Percentiles rank a stretch among this genome's conserved stretches.
These are phyloP conservation scores for Dryas alaskensis DNA, from an alignment of 306 rosid species.

Conservation along the genomic window DNA sequence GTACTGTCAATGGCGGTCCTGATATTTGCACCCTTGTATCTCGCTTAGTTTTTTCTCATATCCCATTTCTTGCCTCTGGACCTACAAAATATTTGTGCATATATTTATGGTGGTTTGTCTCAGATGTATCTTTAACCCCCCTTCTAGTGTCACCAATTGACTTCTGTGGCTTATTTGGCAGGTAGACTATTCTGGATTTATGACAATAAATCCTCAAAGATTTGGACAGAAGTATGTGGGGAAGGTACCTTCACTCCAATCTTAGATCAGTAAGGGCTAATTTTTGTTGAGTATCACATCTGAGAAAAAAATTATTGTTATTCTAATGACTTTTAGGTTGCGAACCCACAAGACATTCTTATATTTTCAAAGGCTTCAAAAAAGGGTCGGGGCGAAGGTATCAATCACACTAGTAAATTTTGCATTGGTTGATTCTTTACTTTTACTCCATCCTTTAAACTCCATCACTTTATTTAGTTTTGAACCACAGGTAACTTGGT, in stretches of 20 bases:
- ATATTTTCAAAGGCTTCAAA: conserved; percentile 87
- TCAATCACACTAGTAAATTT: not conserved
- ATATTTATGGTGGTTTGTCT: not conserved
- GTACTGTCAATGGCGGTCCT: not conserved
- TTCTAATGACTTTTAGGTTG: conserved; percentile 57
- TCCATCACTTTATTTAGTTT: not conserved
- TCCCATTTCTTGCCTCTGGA: not conserved
- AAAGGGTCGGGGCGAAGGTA: conserved; percentile 69
- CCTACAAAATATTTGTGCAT: not conserved
- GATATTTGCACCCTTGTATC: not conserved
- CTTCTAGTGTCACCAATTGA: not conserved
- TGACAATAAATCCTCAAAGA: conserved; percentile 97
- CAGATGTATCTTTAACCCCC: not conserved
- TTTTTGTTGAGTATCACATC: conserved; percentile 32
- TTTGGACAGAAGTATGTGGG: conserved; percentile 99
- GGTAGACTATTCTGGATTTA: conserved; percentile 99
- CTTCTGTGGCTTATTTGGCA: conserved; percentile 37
- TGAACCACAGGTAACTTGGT: not conserved
- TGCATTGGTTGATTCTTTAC: not conserved
- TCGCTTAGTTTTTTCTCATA: not conserved
- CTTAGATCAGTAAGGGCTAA: conserved; percentile 25
- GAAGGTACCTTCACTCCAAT: conserved; percentile 58
- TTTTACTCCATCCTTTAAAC: not conserved
- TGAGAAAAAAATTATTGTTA: conserved; percentile 23
- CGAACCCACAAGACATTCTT: conserved; percentile 98